Conservation (phyloP, 176 grass and related monocot genomes). For the Tillandsia leiboldiana region DNA sequence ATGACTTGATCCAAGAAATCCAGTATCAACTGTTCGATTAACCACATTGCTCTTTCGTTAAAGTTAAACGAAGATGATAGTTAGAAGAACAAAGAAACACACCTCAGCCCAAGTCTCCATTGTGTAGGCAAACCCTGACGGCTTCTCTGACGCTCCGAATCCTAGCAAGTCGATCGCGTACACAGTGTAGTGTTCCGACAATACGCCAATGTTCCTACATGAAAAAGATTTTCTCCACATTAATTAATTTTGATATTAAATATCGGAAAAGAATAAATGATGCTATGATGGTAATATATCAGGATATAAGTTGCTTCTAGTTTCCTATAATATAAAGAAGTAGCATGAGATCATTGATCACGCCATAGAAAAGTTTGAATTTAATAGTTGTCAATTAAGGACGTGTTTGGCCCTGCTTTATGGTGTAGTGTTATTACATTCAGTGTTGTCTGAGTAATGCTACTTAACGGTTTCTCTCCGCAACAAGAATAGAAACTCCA, state of each 20-base stretch:
- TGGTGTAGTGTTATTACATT: neutral
- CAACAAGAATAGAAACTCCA: too few species aligned
- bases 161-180: conserved; percentile 88
- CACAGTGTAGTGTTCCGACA: conserved; percentile 63
- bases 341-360: neutral
- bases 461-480: too few species aligned
- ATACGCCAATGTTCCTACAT: conserved; percentile 51
- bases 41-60: neutral
- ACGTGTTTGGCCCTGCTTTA: neutral
- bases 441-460: too few species aligned
- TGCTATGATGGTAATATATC: too few species aligned
- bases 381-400: neutral
- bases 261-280: neutral
- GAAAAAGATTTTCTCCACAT: neutral
- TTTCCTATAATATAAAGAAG: neutral
- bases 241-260: neutral
- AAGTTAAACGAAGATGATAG: neutral
- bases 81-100: neutral
- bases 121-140: conserved; percentile 66
- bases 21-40: conserved; percentile 59
- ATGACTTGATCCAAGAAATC: conserved; percentile 89
- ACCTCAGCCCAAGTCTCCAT: conserved; percentile 92
- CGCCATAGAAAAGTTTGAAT: neutral
- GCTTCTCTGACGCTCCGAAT: conserved; percentile 88
- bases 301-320: neutral